These are phyloP conservation scores for Scytalidium lignicola DNA, from an alignment of 2,329 filamentous ascomycete species.

Conservation along the genomic window DNA sequence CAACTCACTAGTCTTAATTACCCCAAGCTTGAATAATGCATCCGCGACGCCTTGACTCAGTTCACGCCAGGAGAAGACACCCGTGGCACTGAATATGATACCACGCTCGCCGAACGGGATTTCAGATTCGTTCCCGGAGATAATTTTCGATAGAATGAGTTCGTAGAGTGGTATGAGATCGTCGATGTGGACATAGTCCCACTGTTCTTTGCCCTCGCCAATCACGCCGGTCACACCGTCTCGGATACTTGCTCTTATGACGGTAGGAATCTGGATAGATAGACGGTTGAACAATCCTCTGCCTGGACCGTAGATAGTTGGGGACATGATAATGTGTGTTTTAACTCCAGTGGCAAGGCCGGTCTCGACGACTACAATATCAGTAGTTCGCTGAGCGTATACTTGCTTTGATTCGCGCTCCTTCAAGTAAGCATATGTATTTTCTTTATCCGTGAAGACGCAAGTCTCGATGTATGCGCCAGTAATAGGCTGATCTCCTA, in stretches of 20 bases:
- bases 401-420: constrained; percentile 29
- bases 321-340: constrained; percentile 40
- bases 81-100: constrained; percentile 36
- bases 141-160: constrained; percentile 28
- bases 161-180: constrained; percentile 38
- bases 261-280: constrained; percentile 33
- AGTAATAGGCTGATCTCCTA: constrained; percentile 36
- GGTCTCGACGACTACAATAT: constrained; percentile 36
- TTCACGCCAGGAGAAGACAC: constrained; percentile 33
- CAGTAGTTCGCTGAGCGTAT: constrained; percentile 41
- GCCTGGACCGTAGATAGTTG: constrained; percentile 41
- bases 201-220: constrained; percentile 31
- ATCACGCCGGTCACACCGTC: constrained; percentile 26
- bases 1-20: constrained; percentile 23
- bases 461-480: constrained; percentile 22
- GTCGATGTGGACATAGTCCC: constrained; percentile 39
- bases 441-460: constrained; percentile 37
- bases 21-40: constrained; percentile 25
- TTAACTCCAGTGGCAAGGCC: constrained; percentile 35
- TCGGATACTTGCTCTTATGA: constrained; percentile 26
- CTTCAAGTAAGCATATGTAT: constrained; percentile 37
- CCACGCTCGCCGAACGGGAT: constrained; percentile 32
- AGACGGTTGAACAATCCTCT: constrained; percentile 34
- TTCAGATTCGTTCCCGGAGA: constrained; percentile 23
- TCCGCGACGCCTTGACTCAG: constrained; percentile 30